Evolutionary conservation across 768 basidiomycete genomes (phyloP).

Genomic region (Lactifluus subvellereus): DNA sequence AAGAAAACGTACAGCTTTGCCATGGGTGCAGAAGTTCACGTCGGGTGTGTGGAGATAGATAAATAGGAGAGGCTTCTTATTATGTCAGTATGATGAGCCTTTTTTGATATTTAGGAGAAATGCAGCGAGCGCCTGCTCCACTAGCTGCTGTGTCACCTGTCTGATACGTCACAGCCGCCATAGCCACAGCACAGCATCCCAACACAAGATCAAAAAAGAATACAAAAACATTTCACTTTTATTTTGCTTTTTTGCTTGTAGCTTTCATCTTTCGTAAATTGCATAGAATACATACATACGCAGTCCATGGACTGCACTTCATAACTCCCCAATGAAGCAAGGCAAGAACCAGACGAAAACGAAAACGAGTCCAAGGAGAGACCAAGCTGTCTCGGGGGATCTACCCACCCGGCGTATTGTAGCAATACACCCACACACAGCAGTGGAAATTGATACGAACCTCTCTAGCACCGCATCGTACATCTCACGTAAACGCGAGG

Average conservation of each 20-base stretch:
- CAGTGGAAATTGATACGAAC: neutral
- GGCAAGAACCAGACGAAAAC: neutral
- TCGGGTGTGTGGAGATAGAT: neutral
- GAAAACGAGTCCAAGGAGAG: neutral
- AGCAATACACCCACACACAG: neutral
- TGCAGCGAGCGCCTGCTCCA: too few species aligned
- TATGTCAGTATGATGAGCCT: neutral
- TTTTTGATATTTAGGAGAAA: too few species aligned
- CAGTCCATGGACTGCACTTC: neutral
- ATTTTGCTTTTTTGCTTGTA: neutral
- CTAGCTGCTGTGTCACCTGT: too few species aligned
- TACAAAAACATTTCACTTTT: neutral
- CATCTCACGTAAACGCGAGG: slow-evolving; percentile 38
- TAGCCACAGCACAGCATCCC: too few species aligned
- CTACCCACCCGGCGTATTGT: slow-evolving; percentile 1
- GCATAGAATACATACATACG: slow-evolving; percentile 21
- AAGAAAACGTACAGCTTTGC: neutral
- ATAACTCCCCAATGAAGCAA: neutral
- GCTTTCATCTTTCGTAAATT: slow-evolving; percentile 4
- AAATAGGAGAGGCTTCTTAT: neutral
- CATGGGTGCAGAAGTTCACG: neutral
- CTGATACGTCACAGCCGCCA: neutral
- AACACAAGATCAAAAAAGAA: too few species aligned
- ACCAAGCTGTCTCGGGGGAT: neutral
- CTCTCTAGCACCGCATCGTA: neutral